These are phyloP conservation scores for Camellia japonica DNA, from an alignment of 148 eudicot genomes.

Conservation along the genomic window DNA sequence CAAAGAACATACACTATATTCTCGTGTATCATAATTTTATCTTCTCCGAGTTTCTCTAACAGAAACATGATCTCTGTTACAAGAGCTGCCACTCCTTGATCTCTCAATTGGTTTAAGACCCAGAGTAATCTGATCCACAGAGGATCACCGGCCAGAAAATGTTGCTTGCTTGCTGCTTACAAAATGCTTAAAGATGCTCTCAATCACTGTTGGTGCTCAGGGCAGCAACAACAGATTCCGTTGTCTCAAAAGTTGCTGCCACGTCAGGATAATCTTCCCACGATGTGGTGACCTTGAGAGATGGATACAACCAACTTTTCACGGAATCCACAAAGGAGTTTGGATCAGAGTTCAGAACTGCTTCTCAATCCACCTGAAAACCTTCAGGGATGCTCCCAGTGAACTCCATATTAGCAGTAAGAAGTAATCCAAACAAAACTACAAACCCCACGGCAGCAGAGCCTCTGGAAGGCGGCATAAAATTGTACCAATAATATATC, in stretches of 20 bases:
- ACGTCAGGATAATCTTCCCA: slow-evolving; percentile 95
- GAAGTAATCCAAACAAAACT: slow-evolving; percentile 78
- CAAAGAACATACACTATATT: too few species aligned
- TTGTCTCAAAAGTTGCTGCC: slow-evolving; percentile 77
- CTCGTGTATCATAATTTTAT: too few species aligned
- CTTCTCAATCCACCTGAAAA: slow-evolving; percentile 94
- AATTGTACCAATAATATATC: slow-evolving; percentile 96
- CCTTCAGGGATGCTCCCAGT: slow-evolving; percentile 87
- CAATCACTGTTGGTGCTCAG: slow-evolving; percentile 74
- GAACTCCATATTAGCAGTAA: slow-evolving; percentile 99
- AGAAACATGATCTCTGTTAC: too few species aligned
- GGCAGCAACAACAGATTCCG: slow-evolving; percentile 91
- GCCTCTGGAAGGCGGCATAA: slow-evolving; percentile 97
- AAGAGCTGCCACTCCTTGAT: too few species aligned
- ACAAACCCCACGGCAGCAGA: slow-evolving; percentile 75
- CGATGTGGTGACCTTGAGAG: slow-evolving; percentile 70
- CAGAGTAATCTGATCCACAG: not conserved
- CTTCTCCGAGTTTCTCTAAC: too few species aligned
- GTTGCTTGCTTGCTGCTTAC: not conserved
- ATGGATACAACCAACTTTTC: slow-evolving; percentile 85
- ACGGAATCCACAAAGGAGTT: slow-evolving; percentile 64
- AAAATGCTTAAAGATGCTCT: slow-evolving; percentile 4
- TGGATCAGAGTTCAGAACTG: slow-evolving; percentile 68
- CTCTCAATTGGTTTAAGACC: slow-evolving; percentile 3
- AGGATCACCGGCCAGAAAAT: not conserved